A percentile compares a stretch with the other conserved stretches of the same genome.
Conservation (phyloP, 495 filamentous ascomycete genomes). For the Penicillium taxi region DNA sequence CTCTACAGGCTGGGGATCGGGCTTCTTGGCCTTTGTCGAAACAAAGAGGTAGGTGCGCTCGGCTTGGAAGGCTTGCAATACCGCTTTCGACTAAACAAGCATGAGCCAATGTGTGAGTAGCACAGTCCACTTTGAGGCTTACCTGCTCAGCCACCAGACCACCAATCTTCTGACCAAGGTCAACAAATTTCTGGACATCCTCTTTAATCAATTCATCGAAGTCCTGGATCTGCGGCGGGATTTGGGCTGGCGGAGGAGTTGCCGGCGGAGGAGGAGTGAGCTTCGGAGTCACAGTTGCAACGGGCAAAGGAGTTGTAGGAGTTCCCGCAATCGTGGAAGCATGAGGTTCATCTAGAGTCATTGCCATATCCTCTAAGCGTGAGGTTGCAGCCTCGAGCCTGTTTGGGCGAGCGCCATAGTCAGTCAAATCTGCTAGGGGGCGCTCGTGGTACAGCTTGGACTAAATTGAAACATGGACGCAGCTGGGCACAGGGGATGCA, state of each 20-base stretch:
- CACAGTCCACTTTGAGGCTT: slow-evolving; percentile 6
- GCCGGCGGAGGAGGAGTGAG: slow-evolving; percentile 38
- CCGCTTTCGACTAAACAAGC: slow-evolving; percentile 46
- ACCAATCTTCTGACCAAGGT: slow-evolving; percentile 68
- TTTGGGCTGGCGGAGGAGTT: slow-evolving; percentile 44
- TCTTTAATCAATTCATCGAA: slow-evolving; percentile 73
- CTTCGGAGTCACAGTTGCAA: slow-evolving; percentile 30
- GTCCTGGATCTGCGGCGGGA: slow-evolving; percentile 73
- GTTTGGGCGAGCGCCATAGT: slow-evolving; percentile 15
- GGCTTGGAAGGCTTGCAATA: slow-evolving; percentile 63
- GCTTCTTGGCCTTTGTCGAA: slow-evolving; percentile 87
- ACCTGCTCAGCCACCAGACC: slow-evolving; percentile 76
- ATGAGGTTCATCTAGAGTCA: slow-evolving; percentile 53
- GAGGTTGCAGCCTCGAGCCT: slow-evolving; percentile 98
- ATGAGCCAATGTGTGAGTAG: slow-evolving; percentile 1
- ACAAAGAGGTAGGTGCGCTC: slow-evolving; percentile 83
- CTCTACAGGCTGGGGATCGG: slow-evolving; percentile 60
- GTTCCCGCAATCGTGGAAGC: slow-evolving; percentile 39
- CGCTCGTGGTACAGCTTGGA: background rate
- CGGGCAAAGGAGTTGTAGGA: slow-evolving; percentile 30
- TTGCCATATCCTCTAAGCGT: slow-evolving; percentile 90
- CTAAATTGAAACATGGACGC: background rate
- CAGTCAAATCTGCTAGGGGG: slow-evolving; percentile 12
- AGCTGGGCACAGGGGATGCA: background rate
- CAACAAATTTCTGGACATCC: slow-evolving; percentile 69